Evolutionary conservation across 1,139 yeast genomes (phyloP).

Genomic region (Taphrina populina): DNA sequence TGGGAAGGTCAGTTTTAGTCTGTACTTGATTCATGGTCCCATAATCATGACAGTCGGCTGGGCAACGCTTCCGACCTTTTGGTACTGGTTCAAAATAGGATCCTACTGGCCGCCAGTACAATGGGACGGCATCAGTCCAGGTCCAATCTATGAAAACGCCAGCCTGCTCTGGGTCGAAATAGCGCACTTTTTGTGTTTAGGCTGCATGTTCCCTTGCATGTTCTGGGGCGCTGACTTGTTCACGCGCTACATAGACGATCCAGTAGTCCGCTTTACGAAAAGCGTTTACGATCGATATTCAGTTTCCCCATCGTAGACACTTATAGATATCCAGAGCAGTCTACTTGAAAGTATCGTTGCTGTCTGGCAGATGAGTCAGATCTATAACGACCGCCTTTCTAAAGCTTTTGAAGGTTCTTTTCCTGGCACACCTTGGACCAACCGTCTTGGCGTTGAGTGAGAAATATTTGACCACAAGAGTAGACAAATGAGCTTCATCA

Average conservation of each 20-base stretch:
- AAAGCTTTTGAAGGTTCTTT: too few species aligned
- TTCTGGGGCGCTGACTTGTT: constrained; percentile 24
- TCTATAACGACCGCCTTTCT: too few species aligned
- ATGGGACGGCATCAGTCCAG: constrained; percentile 9
- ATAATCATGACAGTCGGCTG: constrained; percentile 18
- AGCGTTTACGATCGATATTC: constrained; percentile 3
- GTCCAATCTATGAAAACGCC: constrained; percentile 3
- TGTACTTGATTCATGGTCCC: constrained; percentile 27
- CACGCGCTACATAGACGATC: constrained; percentile 18
- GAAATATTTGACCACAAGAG: too few species aligned
- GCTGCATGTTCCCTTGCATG: constrained; percentile 15
- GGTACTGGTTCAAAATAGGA: constrained; percentile 22
- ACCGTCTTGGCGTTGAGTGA: too few species aligned
- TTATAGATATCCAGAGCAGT: too few species aligned
- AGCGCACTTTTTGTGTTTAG: constrained; percentile 14
- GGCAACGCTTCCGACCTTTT: constrained; percentile 11
- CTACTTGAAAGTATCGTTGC: too few species aligned
- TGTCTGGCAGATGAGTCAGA: too few species aligned
- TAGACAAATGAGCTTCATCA: too few species aligned
- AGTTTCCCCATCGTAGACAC: background rate
- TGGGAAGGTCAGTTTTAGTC: constrained; percentile 13
- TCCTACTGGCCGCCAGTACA: constrained; percentile 12
- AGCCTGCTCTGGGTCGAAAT: constrained; percentile 15
- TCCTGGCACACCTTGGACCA: too few species aligned
- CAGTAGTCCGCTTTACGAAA: constrained; percentile 20